Percentiles rank a stretch among this genome's conserved stretches.
phyloP scores from a whole-genome alignment of 2,329 filamentous ascomycete species.

The Fusarium mangiferae region DNA sequence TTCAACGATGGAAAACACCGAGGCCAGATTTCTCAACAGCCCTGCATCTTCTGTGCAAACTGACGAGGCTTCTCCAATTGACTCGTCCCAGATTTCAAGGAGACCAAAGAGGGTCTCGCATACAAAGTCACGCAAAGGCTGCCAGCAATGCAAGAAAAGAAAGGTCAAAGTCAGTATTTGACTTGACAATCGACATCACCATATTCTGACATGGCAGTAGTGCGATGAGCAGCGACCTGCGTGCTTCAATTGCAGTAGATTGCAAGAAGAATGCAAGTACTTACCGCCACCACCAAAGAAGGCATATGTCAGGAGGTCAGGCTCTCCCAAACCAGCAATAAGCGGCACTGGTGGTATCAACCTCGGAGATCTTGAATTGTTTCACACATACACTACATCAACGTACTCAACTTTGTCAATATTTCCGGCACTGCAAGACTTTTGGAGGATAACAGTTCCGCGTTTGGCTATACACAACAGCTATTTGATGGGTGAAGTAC shows the following conservation, averaged over 20 bases:
- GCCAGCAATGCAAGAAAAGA: not conserved
- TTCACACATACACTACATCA: not conserved
- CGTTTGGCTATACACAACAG: not conserved
- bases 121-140: not conserved
- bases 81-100: not conserved
- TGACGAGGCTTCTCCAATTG: not conserved
- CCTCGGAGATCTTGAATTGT: not conserved
- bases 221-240: conserved; percentile 1
- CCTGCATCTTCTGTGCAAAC: not conserved
- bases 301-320: not conserved
- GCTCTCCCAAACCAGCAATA: not conserved
- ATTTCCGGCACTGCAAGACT: not conserved
- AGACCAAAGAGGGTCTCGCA: not conserved
- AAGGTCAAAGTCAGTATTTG: not conserved
- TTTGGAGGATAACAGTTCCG: not conserved
- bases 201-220: not conserved
- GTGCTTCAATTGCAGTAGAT: conserved; percentile 1
- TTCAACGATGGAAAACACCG: not conserved
- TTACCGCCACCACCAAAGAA: not conserved
- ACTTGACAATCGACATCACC: too few relatives aligned
- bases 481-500: not conserved
- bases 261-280: not conserved
- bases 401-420: not conserved
- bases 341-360: not conserved
- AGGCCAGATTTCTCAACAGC: not conserved